Conservation (phyloP, 106 monocot genomes). For the Dendrobium huoshanense region DNA sequence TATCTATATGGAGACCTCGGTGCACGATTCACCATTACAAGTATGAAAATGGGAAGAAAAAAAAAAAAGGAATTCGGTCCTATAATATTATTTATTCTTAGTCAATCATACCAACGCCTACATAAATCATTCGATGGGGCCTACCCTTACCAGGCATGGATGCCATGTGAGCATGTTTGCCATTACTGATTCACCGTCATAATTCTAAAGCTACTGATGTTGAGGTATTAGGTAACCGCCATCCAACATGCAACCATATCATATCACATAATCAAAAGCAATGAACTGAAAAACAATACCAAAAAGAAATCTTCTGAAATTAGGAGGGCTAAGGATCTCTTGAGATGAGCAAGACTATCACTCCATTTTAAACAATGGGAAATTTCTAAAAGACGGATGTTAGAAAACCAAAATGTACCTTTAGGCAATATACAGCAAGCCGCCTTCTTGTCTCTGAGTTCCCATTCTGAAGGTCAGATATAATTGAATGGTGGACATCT, state of each 20-base stretch:
- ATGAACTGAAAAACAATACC: background rate
- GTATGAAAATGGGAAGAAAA: too few relatives aligned
- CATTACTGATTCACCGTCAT: background rate
- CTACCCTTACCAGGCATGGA: background rate
- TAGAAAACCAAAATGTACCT: constrained; percentile 36
- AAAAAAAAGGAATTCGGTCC: too few relatives aligned
- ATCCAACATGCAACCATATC: background rate
- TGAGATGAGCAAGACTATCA: background rate
- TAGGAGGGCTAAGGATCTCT: background rate
- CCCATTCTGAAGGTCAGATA: constrained; percentile 99
- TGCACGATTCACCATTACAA: too few relatives aligned
- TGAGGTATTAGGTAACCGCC: background rate
- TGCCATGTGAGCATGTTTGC: background rate
- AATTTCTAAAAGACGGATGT: background rate
- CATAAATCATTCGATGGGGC: background rate
- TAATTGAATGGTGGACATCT: constrained; percentile 99
- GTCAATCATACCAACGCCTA: background rate
- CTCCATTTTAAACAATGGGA: background rate
- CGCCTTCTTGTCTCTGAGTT: constrained; percentile 88
- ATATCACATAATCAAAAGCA: background rate
- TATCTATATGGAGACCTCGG: too few relatives aligned
- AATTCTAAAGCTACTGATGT: background rate
- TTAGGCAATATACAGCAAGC: constrained; percentile 96
- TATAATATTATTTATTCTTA: background rate
- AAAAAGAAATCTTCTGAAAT: background rate